Base-by-base conservation (phyloP, 768 basidiomycete genomes). In the Harrya chromipes region DNA sequence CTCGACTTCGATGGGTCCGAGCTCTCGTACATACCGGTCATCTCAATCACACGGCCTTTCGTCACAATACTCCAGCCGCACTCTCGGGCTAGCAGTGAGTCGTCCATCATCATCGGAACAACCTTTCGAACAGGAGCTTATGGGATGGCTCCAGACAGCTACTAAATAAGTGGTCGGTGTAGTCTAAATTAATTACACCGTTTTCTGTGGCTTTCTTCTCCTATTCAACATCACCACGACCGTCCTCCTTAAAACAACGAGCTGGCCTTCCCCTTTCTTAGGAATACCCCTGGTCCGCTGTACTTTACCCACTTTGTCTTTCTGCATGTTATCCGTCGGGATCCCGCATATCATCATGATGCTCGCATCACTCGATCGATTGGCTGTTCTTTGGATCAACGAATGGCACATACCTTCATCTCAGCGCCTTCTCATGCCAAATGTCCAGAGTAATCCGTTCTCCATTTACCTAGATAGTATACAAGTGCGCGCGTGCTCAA, bases 11-110 rank as follows among this genome's bases (percentile, higher is more conserved):
- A 63, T 84, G 44, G 79, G 81, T 35, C 76, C 82, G 60, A 75
- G 80, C 39, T 78, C 85, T 33, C 74, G 82, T 54, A 82, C 84
- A 44, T 88, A 85, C 62, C 74, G 85, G 41, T 65, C 83, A 45
- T 82, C 85, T 26, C 87, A 88, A 62, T 71, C 80, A 38, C 86
- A 87, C 61, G 76, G 81, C 48, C 73, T 87, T 49, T 81, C 84
- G 33, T 79, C 80, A n/a, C 85, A 87, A 68, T 82, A 84, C 64
- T 84, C 87, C 56, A 87, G 80, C 70, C 79, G 87, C 59, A 83
- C 86, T 53, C 70, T 89, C 72, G 84, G 86, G 65, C 77, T 83
- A 69, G 77, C 78, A 68, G 84, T 86, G 67, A 73, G 83, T 79
- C 49, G 50, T 65, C 52, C 56, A 62, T 67, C 68, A 58, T 61